Evolutionary conservation across 129 eudicot species (phyloP).

Genomic region (Ambrosia artemisiifolia): DNA sequence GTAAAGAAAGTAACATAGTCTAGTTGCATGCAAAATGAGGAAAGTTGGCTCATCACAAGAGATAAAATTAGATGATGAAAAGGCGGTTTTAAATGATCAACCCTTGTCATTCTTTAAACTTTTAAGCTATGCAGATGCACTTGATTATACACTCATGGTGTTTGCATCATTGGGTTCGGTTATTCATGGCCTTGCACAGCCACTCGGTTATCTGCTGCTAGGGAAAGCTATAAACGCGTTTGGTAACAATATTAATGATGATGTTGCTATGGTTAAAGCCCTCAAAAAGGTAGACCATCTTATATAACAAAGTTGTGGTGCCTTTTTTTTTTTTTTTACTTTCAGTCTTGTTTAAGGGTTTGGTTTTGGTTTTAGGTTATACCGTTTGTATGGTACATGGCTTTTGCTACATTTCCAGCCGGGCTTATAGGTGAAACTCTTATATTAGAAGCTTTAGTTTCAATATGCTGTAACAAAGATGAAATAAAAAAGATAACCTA

Average conservation of each 20-base stretch:
- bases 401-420: constrained; percentile 85
- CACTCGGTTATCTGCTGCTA: constrained; percentile 64
- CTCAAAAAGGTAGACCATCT: constrained; percentile 46
- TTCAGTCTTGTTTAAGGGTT: background rate
- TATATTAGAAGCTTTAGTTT: background rate
- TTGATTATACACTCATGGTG: constrained; percentile 69
- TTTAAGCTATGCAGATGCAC: constrained; percentile 63
- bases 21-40: constrained; percentile 31
- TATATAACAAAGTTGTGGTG: background rate
- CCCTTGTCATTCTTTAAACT: constrained; percentile 57
- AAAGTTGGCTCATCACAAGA: constrained; percentile 20
- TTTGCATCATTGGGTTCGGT: constrained; percentile 69
- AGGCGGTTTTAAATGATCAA: constrained; percentile 17
- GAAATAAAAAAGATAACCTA: no score
- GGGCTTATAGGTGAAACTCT: constrained; percentile 56
- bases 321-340: constrained; percentile 2
- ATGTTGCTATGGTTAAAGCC: constrained; percentile 66
- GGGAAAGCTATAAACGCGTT: constrained; percentile 85
- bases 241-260: constrained; percentile 52
- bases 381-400: constrained; percentile 89
- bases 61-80: constrained; percentile 13
- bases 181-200: constrained; percentile 82
- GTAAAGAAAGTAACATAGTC: background rate
- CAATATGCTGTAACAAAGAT: no score
- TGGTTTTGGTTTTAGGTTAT: constrained; percentile 51